Evolutionary conservation across 1,139 yeast genomes (phyloP).

Genomic region (Pichia sorboxylosa): DNA sequence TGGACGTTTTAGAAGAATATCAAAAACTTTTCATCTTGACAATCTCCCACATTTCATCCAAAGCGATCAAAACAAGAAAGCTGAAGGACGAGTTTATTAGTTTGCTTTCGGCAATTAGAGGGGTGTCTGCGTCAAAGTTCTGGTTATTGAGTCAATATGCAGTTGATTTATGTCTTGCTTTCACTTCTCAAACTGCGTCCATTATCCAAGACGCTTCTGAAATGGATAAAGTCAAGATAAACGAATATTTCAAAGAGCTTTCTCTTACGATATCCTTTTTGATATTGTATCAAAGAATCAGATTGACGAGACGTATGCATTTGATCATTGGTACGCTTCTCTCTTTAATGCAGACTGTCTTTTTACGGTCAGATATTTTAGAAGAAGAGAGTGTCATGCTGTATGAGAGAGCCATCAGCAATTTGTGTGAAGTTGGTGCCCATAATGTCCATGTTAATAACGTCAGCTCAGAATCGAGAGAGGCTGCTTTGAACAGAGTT

Average conservation of each 20-base stretch:
- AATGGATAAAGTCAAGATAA: neutral
- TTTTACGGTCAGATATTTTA: constrained; percentile 16
- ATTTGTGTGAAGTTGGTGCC: constrained; percentile 60
- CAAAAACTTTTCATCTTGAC: constrained; percentile 5
- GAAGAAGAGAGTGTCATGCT: constrained; percentile 29
- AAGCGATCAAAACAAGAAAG: neutral
- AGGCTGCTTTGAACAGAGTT: constrained; percentile 39
- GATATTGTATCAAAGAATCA: constrained; percentile 55
- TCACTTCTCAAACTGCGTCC: constrained; percentile 23
- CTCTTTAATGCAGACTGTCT: constrained; percentile 36
- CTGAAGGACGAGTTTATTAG: neutral
- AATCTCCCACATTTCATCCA: constrained; percentile 5
- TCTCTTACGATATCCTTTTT: constrained; percentile 42
- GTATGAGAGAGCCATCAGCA: constrained; percentile 47
- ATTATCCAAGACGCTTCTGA: neutral
- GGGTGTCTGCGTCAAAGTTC: constrained; percentile 34
- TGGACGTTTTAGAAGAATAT: neutral
- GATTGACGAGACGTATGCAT: constrained; percentile 66
- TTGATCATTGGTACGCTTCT: constrained; percentile 39
- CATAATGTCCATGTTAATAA: constrained; percentile 10
- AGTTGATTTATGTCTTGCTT: constrained; percentile 40
- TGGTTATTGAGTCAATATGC: constrained; percentile 63
- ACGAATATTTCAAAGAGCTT: constrained; percentile 24
- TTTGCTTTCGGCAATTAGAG: constrained; percentile 23
- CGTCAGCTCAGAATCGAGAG: constrained; percentile 4